Percentiles rank a stretch among this genome's conserved stretches.
These are phyloP conservation scores for Colletotrichum plurivorum DNA, from an alignment of 2,329 filamentous ascomycete species.

Conservation along the genomic window DNA sequence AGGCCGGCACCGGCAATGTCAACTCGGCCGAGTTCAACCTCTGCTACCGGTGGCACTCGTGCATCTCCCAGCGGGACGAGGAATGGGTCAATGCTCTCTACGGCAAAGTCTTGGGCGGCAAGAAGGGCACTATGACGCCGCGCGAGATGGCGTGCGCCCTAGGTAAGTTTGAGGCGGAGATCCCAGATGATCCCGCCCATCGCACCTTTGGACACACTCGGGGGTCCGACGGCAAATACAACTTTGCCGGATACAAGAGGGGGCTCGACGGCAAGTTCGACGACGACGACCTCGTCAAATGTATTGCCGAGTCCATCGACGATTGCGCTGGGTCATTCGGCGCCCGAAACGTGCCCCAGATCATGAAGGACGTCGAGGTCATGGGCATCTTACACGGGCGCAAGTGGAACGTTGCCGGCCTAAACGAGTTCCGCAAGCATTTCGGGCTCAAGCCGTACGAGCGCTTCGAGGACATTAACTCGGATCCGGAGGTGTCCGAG, in stretches of 20 bases:
- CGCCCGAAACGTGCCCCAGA: slow-evolving; percentile 79
- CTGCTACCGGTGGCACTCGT: slow-evolving; percentile 89
- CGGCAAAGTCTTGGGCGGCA: slow-evolving; percentile 68
- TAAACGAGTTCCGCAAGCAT: slow-evolving; percentile 90
- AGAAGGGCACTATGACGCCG: slow-evolving; percentile 65
- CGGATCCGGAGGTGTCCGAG: slow-evolving; percentile 78
- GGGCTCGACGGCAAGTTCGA: slow-evolving; percentile 77
- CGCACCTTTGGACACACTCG: slow-evolving; percentile 70
- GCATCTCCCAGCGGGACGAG: slow-evolving; percentile 82
- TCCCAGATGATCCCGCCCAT: slow-evolving; percentile 77
- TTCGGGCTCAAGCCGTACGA: slow-evolving; percentile 83
- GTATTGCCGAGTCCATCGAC: slow-evolving; percentile 78
- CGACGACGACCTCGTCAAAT: slow-evolving; percentile 82
- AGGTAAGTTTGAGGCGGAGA: slow-evolving; percentile 71
- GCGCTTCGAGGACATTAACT: slow-evolving; percentile 87
- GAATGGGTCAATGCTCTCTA: slow-evolving; percentile 84
- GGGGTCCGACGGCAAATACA: too few relatives aligned
- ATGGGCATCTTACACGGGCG: slow-evolving; percentile 84
- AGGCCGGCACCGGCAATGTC: slow-evolving; percentile 83
- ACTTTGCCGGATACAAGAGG: slow-evolving; percentile 66
- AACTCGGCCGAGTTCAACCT: slow-evolving; percentile 93
- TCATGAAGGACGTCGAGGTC: slow-evolving; percentile 83
- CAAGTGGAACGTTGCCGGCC: slow-evolving; percentile 81
- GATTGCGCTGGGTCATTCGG: slow-evolving; percentile 84
- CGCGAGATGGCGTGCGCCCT: slow-evolving; percentile 75